Conservation (phyloP, 306 rosid species). For the Ormosia semicastrata region DNA sequence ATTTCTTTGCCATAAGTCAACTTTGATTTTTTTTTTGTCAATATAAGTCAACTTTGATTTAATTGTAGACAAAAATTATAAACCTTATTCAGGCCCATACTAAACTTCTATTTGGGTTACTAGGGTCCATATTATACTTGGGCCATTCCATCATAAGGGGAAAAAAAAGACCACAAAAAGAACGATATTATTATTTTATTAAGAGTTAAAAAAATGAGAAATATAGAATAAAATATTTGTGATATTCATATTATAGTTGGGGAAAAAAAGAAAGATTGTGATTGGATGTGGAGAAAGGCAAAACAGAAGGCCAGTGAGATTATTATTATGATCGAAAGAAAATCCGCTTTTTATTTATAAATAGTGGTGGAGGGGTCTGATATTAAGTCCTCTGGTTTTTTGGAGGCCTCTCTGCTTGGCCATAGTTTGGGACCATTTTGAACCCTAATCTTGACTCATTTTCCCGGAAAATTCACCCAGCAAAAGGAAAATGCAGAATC, state of each 20-base stretch:
- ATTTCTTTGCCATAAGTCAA: no score
- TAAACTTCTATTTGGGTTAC: background rate
- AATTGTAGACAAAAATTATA: no score
- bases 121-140: background rate
- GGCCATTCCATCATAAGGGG: no score
- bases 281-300: background rate
- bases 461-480: constrained; percentile 35
- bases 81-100: no score
- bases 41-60: no score
- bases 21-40: no score
- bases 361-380: background rate
- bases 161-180: no score
- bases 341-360: constrained; percentile 13
- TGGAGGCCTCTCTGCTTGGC: constrained; percentile 30
- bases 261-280: background rate
- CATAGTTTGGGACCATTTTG: constrained; percentile 16
- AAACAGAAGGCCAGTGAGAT: background rate
- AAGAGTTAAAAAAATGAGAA: background rate
- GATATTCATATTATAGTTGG: no score
- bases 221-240: background rate
- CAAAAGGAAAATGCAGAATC: constrained; percentile 89
- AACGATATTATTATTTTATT: background rate
- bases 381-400: constrained; percentile 20
- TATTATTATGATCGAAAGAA: no score
- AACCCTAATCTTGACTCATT: constrained; percentile 66